Conservation (phyloP, 805 yeast species). For the Suhomyces vadensis region DNA sequence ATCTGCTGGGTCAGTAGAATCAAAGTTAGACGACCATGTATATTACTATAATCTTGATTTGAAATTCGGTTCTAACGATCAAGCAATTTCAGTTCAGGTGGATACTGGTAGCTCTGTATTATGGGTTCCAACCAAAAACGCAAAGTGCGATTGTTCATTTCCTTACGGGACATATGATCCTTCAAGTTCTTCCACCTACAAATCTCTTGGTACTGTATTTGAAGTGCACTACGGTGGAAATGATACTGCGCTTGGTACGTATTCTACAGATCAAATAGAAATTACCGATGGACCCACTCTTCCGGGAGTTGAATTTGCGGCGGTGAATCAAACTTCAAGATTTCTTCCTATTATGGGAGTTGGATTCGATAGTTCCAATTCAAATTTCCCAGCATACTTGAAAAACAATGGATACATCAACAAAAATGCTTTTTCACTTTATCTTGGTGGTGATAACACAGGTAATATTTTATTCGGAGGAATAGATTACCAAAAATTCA, state of each 20-base stretch:
- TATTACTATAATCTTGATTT: constrained; percentile 2
- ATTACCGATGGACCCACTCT: constrained; percentile 6
- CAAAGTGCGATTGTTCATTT: background rate
- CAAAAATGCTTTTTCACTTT: constrained; percentile 4
- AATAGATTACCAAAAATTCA: constrained; percentile 2
- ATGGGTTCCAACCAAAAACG: constrained; percentile 10
- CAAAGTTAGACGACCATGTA: background rate
- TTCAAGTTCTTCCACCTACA: constrained; percentile 5
- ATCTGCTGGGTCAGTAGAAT: background rate
- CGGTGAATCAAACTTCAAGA: constrained; percentile 7
- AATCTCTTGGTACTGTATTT: background rate
- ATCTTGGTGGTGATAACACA: background rate
- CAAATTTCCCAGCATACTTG: constrained; percentile 3
- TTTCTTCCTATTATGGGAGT: background rate
- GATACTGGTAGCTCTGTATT: constrained; percentile 13
- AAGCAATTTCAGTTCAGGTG: background rate
- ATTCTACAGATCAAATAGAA: constrained; percentile 10
- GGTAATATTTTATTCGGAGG: constrained; percentile 5
- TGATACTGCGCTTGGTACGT: constrained; percentile 9
- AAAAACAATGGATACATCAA: background rate
- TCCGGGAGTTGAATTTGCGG: constrained; percentile 10
- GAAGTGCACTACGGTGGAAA: constrained; percentile 5
- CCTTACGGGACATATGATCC: constrained; percentile 8
- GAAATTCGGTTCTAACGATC: constrained; percentile 1
- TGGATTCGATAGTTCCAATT: background rate